These are phyloP conservation scores for Termitomyces bulborhizus DNA, from an alignment of 768 basidiomycete genomes.

Conservation along the genomic window DNA sequence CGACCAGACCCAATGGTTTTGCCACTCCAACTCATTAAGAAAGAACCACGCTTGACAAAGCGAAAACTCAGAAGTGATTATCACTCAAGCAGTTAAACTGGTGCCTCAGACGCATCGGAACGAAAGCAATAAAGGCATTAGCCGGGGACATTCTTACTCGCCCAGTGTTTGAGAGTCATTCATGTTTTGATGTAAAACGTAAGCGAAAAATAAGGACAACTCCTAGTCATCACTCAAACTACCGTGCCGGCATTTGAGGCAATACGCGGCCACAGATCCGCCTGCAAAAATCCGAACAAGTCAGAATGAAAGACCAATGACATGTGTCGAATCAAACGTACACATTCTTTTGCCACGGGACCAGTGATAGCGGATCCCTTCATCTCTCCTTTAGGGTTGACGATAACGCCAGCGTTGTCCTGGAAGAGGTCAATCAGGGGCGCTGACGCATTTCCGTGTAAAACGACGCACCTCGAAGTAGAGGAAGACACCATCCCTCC, in stretches of 20 bases:
- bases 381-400: constrained; percentile 99
- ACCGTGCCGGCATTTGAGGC: constrained; percentile 98
- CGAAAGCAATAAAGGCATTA: too few species aligned
- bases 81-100: too few species aligned
- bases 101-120: too few species aligned
- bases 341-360: constrained; percentile 99
- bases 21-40: too few species aligned
- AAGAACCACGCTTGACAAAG: too few species aligned
- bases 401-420: constrained; percentile 97
- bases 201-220: constrained; percentile 11
- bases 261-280: constrained; percentile 98
- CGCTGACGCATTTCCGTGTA: not conserved
- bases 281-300: constrained; percentile 36
- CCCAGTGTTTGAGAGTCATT: constrained; percentile 5
- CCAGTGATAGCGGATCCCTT: constrained; percentile 97
- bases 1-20: too few species aligned
- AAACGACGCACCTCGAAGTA: constrained; percentile 76
- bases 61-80: too few species aligned
- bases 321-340: constrained; percentile 33
- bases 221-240: constrained; percentile 49
- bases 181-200: constrained; percentile 14
- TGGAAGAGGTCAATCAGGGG: constrained; percentile 16
- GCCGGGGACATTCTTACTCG: not conserved
- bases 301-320: not conserved
- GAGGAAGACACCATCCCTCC: constrained; percentile 97